phyloP scores from a whole-genome alignment of 495 filamentous ascomycete genomes.

The Acidomyces sp. region DNA sequence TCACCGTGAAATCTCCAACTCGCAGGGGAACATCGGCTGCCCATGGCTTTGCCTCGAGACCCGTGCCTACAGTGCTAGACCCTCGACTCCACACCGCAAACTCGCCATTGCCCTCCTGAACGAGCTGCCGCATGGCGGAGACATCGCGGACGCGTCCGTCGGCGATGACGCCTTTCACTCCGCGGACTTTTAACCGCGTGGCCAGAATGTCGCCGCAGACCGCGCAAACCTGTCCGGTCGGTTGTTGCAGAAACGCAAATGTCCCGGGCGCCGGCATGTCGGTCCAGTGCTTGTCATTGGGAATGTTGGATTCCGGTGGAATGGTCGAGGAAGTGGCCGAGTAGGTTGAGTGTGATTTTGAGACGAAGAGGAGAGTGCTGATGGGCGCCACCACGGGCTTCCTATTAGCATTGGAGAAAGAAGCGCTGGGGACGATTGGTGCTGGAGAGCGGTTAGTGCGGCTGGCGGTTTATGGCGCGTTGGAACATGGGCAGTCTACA shows the following conservation, averaged over 20 bases:
- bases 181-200: slow-evolving; percentile 42
- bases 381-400: slow-evolving; percentile 46
- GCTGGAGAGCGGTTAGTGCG: too few relatives aligned
- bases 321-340: slow-evolving; percentile 13
- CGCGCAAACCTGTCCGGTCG: slow-evolving; percentile 44
- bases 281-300: slow-evolving; percentile 42
- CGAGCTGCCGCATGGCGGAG: slow-evolving; percentile 35
- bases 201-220: slow-evolving; percentile 58
- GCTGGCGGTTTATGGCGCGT: too few relatives aligned
- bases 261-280: slow-evolving; percentile 41
- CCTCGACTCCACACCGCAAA: slow-evolving; percentile 43
- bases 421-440: too few relatives aligned
- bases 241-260: slow-evolving; percentile 48
- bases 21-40: slow-evolving; percentile 39
- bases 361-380: slow-evolving; percentile 48
- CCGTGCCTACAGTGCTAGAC: slow-evolving; percentile 46
- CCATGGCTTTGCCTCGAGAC: slow-evolving; percentile 44
- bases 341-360: slow-evolving; percentile 28
- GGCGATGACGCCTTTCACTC: slow-evolving; percentile 41
- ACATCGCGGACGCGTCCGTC: slow-evolving; percentile 50
- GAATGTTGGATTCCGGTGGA: slow-evolving; percentile 30
- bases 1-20: slow-evolving; percentile 36
- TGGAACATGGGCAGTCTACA: slow-evolving; percentile 29
- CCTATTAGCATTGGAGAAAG: too few relatives aligned
- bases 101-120: slow-evolving; percentile 2